These are phyloP conservation scores for Solanum megistacrolobum DNA, from an alignment of 257 asterid genomes.

Conservation along the genomic window DNA sequence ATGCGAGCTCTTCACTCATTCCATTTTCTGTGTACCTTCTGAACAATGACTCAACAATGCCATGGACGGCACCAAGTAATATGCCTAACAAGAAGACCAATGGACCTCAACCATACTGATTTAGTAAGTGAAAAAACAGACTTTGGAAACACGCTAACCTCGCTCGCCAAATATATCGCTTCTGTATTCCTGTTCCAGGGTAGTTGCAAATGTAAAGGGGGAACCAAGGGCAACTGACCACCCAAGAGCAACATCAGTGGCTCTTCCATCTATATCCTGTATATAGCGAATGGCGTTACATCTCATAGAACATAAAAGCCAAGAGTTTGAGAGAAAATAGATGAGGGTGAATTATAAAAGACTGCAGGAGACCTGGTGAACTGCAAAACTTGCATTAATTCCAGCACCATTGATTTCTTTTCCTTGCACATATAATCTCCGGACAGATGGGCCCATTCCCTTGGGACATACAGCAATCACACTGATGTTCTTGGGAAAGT, in stretches of 20 bases:
- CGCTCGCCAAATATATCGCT: constrained; percentile 98
- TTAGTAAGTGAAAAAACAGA: not conserved
- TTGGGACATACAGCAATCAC: constrained; percentile 96
- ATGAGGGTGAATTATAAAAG: not conserved
- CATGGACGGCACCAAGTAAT: constrained; percentile 95
- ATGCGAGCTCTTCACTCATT: constrained; percentile 83
- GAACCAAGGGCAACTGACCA: constrained; percentile 98
- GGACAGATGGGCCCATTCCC: constrained; percentile 98
- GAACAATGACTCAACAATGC: constrained; percentile 82
- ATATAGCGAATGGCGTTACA: not conserved
- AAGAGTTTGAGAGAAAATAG: not conserved
- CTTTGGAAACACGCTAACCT: constrained; percentile 30
- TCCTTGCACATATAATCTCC: constrained; percentile 94
- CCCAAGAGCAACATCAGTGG: constrained; percentile 96
- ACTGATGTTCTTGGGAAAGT: constrained; percentile 81
- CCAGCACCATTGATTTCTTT: constrained; percentile 97
- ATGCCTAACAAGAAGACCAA: constrained; percentile 41
- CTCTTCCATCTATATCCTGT: constrained; percentile 94
- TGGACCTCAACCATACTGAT: constrained; percentile 1
- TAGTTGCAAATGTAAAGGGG: constrained; percentile 88
- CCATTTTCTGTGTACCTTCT: constrained; percentile 93
- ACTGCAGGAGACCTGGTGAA: constrained; percentile 59
- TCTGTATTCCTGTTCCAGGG: constrained; percentile 81
- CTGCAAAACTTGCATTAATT: constrained; percentile 87
- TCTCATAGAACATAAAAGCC: not conserved